These are phyloP conservation scores for Penicillium soppii DNA, from an alignment of 495 filamentous ascomycete genomes.

Conservation along the genomic window DNA sequence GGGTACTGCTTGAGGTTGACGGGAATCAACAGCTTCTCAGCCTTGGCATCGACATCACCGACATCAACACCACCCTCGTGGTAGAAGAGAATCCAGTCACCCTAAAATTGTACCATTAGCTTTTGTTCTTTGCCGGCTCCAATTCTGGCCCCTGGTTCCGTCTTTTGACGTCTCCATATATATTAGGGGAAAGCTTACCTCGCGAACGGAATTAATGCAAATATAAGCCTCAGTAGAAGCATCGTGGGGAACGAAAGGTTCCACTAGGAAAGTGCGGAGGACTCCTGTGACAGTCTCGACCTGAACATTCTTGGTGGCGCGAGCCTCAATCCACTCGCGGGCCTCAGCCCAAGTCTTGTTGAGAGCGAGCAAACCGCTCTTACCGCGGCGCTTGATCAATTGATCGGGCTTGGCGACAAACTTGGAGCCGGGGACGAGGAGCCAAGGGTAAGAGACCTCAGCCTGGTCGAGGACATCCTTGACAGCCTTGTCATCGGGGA, in stretches of 20 bases:
- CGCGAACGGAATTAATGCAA: constrained; percentile 90
- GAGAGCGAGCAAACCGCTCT: constrained; percentile 92
- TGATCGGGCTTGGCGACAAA: constrained; percentile 99
- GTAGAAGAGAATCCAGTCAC: constrained; percentile 99
- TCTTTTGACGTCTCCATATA: no score
- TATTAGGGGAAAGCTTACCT: constrained; percentile 66
- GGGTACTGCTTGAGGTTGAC: constrained; percentile 94
- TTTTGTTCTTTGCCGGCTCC: neutral
- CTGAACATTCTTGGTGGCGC: constrained; percentile 85
- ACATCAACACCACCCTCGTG: constrained; percentile 99
- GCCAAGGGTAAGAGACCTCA: constrained; percentile 93
- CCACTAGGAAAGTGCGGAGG: constrained; percentile 92
- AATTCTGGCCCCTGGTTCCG: neutral
- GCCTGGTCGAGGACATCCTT: constrained; percentile 90
- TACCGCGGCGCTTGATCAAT: constrained; percentile 98
- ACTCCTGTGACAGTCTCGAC: constrained; percentile 90
- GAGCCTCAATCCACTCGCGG: constrained; percentile 86
- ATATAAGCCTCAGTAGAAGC: constrained; percentile 95
- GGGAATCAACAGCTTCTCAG: constrained; percentile 95
- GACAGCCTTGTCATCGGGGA: constrained; percentile 82
- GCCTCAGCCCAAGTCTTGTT: constrained; percentile 98
- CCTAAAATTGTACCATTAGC: constrained; percentile 54
- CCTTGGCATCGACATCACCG: constrained; percentile 98
- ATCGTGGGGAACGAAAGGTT: constrained; percentile 92
- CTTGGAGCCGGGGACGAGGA: constrained; percentile 74